A percentile compares a stretch with the other conserved stretches of the same genome.
These are phyloP conservation scores for Phytophthora parvispora DNA, from an alignment of 352 stramenopile genomes.

Conservation along the genomic window DNA sequence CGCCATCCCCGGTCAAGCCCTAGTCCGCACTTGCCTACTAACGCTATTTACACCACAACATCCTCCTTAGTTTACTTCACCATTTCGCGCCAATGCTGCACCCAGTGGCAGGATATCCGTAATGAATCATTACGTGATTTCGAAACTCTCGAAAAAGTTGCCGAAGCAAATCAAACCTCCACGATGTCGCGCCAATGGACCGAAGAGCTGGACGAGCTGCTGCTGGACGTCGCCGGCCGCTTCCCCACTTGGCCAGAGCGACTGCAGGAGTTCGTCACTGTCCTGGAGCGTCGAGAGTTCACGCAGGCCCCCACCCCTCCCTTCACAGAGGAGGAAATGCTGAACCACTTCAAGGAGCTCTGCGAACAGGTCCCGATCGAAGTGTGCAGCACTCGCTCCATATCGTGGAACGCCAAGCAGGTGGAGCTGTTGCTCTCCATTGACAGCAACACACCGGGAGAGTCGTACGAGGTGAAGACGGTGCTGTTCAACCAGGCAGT, in stretches of 20 bases:
- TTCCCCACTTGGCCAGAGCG: conserved; percentile 7
- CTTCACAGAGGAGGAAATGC: conserved; percentile 10
- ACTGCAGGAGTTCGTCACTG: conserved; percentile 4
- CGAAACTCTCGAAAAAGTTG: not conserved
- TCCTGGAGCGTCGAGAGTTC: conserved; percentile 12
- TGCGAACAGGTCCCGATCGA: not conserved
- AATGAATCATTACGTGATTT: not conserved
- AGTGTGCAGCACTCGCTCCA: not conserved
- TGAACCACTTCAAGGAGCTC: conserved; percentile 8
- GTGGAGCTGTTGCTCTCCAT: conserved; percentile 2
- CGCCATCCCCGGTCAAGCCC: no score
- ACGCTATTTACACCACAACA: no score
- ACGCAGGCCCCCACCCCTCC: not conserved
- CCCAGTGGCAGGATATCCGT: no score
- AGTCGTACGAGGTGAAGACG: conserved; percentile 23
- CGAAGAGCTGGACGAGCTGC: conserved; percentile 9
- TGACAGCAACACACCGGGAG: conserved; percentile 5
- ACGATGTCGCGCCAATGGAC: conserved; percentile 10
- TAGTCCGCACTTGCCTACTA: no score
- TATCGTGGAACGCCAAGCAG: conserved; percentile 7
- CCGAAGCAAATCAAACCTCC: not conserved
- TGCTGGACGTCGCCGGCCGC: conserved; percentile 15
- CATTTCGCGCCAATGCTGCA: no score
- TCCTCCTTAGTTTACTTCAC: no score
- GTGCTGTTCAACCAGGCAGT: conserved; percentile 22